Base-by-base conservation (phyloP, 176 grass and related monocot species). In the Pontederia paniculata region DNA sequence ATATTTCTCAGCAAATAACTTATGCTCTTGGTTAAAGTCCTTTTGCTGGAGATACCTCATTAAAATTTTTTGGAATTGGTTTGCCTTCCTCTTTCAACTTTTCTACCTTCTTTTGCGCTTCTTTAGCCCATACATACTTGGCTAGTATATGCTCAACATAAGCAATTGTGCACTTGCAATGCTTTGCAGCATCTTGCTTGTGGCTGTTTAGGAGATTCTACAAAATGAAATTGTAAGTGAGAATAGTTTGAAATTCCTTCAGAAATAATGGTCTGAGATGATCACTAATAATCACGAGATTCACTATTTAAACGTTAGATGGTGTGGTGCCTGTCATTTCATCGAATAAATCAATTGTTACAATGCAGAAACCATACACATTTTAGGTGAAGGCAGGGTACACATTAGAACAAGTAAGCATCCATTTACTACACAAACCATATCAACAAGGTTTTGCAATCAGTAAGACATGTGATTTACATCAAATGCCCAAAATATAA, bases 51-150 rank as follows among this genome's bases (percentile, higher is more conserved):
- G 5, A 31, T 85, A 95, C 89, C 89, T 95, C 89, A 23, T 63
- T 73, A 58, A 95, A 86, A 13, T 69, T 21, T 77, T 66, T 95
- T 1, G 89, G 89, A 44, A 89, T 16, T 17, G 89, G 85, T 63
- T 89, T 95, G 21, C 89, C 89, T 88, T 95, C 89, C 45, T 80
- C 81, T 59, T 89, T 81, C 43, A 97, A 76, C 68, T 82, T 87
- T 21, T 58, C 65, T 47, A 97, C 77, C 72, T 80, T 97, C 72
- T 72, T 88, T 53, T 97, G 86, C 7, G 93, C 93, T 16, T 90
- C 80, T 70, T 88, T 97, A 23, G 93, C 86, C 86, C 93, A 97
- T 45, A 77, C 69, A 21, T 88, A 97, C 76, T 97, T 97, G 17
- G 80, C 83, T 45, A 97, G 62, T 57, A 90, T 80, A 55, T 95